Base-by-base conservation (phyloP, 768 basidiomycete species). In the Suillus brevipes region DNA sequence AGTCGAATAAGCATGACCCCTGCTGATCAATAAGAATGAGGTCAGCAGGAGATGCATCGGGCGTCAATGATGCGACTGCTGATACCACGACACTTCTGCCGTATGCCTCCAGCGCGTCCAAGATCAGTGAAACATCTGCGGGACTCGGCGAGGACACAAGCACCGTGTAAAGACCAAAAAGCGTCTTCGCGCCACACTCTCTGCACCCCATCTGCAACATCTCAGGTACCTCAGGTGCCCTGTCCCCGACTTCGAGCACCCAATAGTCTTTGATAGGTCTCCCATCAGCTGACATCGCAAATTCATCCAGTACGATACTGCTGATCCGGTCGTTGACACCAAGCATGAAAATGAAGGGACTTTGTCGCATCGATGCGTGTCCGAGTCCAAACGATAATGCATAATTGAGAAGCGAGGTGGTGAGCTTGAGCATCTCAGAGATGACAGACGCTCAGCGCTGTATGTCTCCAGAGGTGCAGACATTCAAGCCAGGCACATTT, bases 1-100 rank as follows among this genome's bases (percentile, higher is more conserved):
- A 1, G 75, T 72, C 2, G 67, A 67, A 65, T 78, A 74, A 0
- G 81, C 81, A 61, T 78, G 73, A 10, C 78, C 78, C 78, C 1
- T 68, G 67, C 16, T 64, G 62, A 64, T 81, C 79, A 36, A 76
- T 74, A 13, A 82, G 59, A 12, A 78, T 71, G 28, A 70, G 73
- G 63, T 76, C 74, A 1, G 74, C 74, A 28, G n/a, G 23, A 28
- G 43, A 40, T 60, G 23, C 52, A 59, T 7, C 18, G 6, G 42
- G 13, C 9, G n/a, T 6, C n/a, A 5, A 28, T 16, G 56, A 4
- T 16, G 66, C 43, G 13, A 53, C 58, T 9, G 66, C 50, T 2
- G 64, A 36, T 34, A 20, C 56, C 2, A 67, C 18, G 1, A 62
- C 12, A 7, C 55, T 25, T 13, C 13, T 16, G 34, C 50, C 9